Percentiles rank a stretch among this genome's conserved stretches.
phyloP scores from a whole-genome alignment of 305 asterid genomes.

The Solanum hybrid region DNA sequence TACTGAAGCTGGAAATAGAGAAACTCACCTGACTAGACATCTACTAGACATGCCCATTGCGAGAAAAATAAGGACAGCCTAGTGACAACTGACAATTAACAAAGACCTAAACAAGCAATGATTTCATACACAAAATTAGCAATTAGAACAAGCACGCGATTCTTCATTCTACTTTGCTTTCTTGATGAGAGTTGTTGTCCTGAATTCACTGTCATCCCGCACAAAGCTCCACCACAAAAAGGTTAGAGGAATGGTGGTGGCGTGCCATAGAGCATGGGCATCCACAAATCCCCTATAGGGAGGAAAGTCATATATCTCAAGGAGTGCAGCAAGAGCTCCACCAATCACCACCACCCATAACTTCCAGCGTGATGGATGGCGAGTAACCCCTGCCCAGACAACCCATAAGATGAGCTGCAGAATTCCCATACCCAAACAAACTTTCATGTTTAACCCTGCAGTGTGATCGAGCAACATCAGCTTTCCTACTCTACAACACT shows the following conservation, averaged over 20 bases:
- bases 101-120: not conserved
- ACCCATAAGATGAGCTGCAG: slow-evolving; percentile 69
- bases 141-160: not conserved
- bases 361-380: slow-evolving; percentile 71
- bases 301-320: slow-evolving; percentile 77
- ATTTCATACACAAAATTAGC: not conserved
- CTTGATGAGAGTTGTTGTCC: slow-evolving; percentile 55
- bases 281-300: slow-evolving; percentile 70
- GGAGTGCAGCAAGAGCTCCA: slow-evolving; percentile 53
- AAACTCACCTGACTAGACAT: slow-evolving; percentile 9
- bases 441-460: slow-evolving; percentile 78
- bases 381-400: slow-evolving; percentile 58
- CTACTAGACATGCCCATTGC: not conserved
- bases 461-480: not conserved
- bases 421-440: slow-evolving; percentile 51
- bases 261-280: slow-evolving; percentile 86
- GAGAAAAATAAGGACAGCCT: not conserved
- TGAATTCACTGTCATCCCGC: slow-evolving; percentile 74
- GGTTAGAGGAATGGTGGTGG: slow-evolving; percentile 68
- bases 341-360: slow-evolving; percentile 65
- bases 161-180: slow-evolving; percentile 19
- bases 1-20: slow-evolving; percentile 2
- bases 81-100: not conserved
- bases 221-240: slow-evolving; percentile 86
- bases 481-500: not conserved